Evolutionary conservation across 2,329 filamentous ascomycete species (phyloP), one percentile per base, ranked within the genome.

Genomic region (Geosmithia morbida): DNA sequence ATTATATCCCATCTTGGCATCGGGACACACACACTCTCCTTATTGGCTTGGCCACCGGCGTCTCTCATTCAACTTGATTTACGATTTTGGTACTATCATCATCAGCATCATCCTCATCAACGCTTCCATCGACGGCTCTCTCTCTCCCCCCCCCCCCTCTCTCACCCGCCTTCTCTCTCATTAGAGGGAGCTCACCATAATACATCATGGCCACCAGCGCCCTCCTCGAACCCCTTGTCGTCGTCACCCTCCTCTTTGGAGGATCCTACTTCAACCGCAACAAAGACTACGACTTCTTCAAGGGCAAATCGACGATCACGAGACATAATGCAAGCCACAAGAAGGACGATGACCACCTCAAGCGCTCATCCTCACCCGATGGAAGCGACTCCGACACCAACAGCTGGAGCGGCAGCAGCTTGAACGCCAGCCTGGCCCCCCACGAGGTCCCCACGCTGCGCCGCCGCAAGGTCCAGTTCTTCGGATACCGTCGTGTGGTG

Each of bases 201-300:
- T 11, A 30, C 29, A 30, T 22, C 18, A 69, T 69, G 66, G 59
- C 60, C 47, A 53, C 67, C 49, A 65, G 66, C 43, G 61, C 65
- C 8, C 59, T 69, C 48, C 55, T 66, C 46, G 66, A 69, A 52
- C 66, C 66, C 19, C 58, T 68, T 42, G 57, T 67, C 30, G 66
- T 69, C 46, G 60, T 69, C 47, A 62, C 62, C 22, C 60, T 69
- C 18, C 60, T 69, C 26, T 68, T 68, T 42, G 66, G 66, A 48
- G 66, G 66, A n/a, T 62, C 65, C 33, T 68, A 59, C 56, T 61
- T 69, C 55, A 69, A 69, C 55, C 62, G 66, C 49, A 66, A 63
- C 49, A 65, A 59, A 44, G 62, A 64, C 50, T 64, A 63, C 53
- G 55, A 52, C 52, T 56, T 63, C 45, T 53, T 51, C 43, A 48